Evolutionary conservation across 352 stramenopile species (phyloP).

Genomic region (Thalassiosira exigua): DNA sequence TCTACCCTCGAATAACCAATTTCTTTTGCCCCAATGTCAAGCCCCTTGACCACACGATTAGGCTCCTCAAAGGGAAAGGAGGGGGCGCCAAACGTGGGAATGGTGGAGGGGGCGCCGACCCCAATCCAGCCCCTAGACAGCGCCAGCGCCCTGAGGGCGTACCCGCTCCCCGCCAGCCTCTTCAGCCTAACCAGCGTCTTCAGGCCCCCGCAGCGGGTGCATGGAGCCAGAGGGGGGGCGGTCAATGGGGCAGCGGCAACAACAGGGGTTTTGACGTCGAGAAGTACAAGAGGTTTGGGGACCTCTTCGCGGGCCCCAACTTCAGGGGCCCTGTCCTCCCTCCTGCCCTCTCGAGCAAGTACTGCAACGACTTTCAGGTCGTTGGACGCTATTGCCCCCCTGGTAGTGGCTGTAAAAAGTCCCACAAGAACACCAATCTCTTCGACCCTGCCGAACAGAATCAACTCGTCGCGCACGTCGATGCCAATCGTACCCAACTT

Average conservation of each 20-base stretch:
- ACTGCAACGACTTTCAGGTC: background rate
- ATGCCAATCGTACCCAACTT: background rate
- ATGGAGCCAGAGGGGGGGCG: background rate
- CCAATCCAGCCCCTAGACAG: background rate
- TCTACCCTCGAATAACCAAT: too few relatives aligned
- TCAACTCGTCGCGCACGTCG: background rate
- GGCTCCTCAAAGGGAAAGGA: too few relatives aligned
- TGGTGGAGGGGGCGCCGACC: too few relatives aligned
- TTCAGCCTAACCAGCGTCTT: background rate
- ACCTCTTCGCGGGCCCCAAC: background rate
- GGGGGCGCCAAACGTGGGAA: too few relatives aligned
- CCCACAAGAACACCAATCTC: background rate
- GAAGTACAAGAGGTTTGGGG: background rate
- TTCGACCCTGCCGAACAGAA: background rate
- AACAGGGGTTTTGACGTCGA: background rate
- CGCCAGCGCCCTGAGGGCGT: background rate
- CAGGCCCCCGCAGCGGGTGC: background rate
- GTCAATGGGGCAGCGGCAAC: background rate
- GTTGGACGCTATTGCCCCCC: too few relatives aligned
- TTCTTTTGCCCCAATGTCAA: too few relatives aligned
- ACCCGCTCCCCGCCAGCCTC: background rate
- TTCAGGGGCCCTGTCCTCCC: background rate
- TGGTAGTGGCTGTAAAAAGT: background rate
- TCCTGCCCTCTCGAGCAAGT: background rate
- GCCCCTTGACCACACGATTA: too few relatives aligned